phyloP scores from a whole-genome alignment of 148 eudicot genomes.

The Rhododendron simsii region DNA sequence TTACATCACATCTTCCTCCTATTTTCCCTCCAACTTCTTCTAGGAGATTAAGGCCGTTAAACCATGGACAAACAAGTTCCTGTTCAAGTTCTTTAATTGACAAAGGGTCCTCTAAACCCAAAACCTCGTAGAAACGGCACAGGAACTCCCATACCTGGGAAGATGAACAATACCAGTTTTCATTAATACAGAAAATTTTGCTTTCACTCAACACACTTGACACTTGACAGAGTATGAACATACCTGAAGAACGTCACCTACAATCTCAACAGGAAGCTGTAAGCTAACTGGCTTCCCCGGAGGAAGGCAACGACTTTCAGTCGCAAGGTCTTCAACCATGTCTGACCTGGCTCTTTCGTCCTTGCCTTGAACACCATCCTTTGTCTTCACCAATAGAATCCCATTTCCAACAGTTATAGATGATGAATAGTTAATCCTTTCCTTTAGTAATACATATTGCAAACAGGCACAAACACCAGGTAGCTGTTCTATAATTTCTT shows the following conservation, averaged over 20 bases:
- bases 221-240: not conserved
- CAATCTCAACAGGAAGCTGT: slow-evolving; percentile 41
- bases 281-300: slow-evolving; percentile 41
- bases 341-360: slow-evolving; percentile 20
- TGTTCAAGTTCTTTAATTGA: slow-evolving; percentile 45
- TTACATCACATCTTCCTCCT: slow-evolving; percentile 10
- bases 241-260: slow-evolving; percentile 68
- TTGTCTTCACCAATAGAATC: slow-evolving; percentile 35
- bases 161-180: slow-evolving; percentile 1
- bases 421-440: slow-evolving; percentile 31
- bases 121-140: slow-evolving; percentile 41
- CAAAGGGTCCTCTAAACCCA: slow-evolving; percentile 33
- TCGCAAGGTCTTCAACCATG: slow-evolving; percentile 15
- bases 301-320: slow-evolving; percentile 22
- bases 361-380: slow-evolving; percentile 25
- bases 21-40: slow-evolving; percentile 23
- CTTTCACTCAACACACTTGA: not conserved
- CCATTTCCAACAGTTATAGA: slow-evolving; percentile 52
- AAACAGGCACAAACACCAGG: slow-evolving; percentile 41
- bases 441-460: slow-evolving; percentile 33
- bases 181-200: not conserved
- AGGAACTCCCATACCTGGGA: slow-evolving; percentile 47
- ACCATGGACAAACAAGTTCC: slow-evolving; percentile 50
- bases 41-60: slow-evolving; percentile 20
- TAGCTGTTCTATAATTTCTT: slow-evolving; percentile 51